Conservation (phyloP, 331 rosid species). For the Quercus tomentella region DNA sequence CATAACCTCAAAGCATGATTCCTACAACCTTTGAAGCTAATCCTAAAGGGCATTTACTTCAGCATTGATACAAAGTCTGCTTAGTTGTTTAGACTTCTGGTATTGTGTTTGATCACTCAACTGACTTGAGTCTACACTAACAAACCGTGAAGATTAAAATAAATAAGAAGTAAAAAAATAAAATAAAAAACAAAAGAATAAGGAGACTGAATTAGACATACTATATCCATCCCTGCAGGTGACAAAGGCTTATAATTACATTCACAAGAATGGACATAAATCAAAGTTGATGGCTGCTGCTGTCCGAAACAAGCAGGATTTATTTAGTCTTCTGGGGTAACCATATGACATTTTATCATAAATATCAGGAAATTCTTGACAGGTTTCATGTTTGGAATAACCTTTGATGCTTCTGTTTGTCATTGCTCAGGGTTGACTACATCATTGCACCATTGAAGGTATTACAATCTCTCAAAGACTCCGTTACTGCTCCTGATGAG, state of each 20-base stretch:
- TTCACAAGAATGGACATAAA: slow-evolving; percentile 85
- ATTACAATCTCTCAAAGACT: slow-evolving; percentile 91
- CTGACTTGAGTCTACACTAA: background rate
- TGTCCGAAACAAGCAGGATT: slow-evolving; percentile 93
- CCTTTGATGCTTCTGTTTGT: slow-evolving; percentile 8
- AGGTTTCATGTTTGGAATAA: slow-evolving; percentile 15
- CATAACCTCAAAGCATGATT: background rate
- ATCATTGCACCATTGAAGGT: slow-evolving; percentile 92
- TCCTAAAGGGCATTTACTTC: background rate
- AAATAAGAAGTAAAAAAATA: no score
- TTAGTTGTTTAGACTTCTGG: slow-evolving; percentile 12
- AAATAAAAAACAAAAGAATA: background rate
- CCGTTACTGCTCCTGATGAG: slow-evolving; percentile 66
- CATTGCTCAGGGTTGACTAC: slow-evolving; percentile 73
- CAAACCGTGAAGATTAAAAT: background rate
- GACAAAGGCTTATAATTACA: slow-evolving; percentile 88
- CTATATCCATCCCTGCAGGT: slow-evolving; percentile 42
- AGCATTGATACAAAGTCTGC: slow-evolving; percentile 11
- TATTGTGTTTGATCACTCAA: slow-evolving; percentile 6
- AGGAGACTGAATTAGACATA: slow-evolving; percentile 3
- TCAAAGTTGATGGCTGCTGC: slow-evolving; percentile 99
- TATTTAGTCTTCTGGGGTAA: slow-evolving; percentile 94
- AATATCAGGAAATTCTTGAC: slow-evolving; percentile 10
- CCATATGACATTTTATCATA: slow-evolving; percentile 11
- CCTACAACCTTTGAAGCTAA: slow-evolving; percentile 3